Conservation (phyloP, 2,329 filamentous ascomycete genomes). For the Fusarium agapanthi region DNA sequence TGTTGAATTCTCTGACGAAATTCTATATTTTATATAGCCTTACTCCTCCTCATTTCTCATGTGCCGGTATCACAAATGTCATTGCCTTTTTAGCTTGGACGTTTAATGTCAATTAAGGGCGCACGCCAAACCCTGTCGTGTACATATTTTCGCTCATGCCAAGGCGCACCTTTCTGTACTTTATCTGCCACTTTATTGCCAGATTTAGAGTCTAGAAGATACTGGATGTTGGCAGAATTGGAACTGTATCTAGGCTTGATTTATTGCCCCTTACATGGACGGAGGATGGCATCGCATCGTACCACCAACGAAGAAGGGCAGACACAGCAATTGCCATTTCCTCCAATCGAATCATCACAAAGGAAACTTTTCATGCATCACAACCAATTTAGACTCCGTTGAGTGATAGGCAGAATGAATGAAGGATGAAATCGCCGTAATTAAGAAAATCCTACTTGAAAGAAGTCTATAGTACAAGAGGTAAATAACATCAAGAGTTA, state of each 20-base stretch:
- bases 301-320: no score
- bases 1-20: fast-evolving
- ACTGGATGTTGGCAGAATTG: fast-evolving
- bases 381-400: fast-evolving
- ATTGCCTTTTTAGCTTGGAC: background rate
- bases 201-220: fast-evolving
- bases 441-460: background rate
- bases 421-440: background rate
- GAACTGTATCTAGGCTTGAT: background rate
- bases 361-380: fast-evolving
- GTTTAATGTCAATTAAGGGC: background rate
- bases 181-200: background rate
- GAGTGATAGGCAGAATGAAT: fast-evolving
- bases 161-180: background rate
- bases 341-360: background rate
- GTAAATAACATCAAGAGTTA: slow-evolving; percentile 10
- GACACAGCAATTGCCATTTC: fast-evolving
- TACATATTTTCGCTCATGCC: no score
- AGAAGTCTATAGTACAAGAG: background rate
- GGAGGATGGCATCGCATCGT: background rate
- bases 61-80: background rate
- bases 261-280: no score
- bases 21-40: background rate
- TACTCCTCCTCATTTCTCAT: fast-evolving
- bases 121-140: background rate